A percentile compares a stretch with the other conserved stretches of the same genome.
These are phyloP conservation scores for Closterium sp. DNA, from an alignment of 139 green algal genomes.

Conservation along the genomic window DNA sequence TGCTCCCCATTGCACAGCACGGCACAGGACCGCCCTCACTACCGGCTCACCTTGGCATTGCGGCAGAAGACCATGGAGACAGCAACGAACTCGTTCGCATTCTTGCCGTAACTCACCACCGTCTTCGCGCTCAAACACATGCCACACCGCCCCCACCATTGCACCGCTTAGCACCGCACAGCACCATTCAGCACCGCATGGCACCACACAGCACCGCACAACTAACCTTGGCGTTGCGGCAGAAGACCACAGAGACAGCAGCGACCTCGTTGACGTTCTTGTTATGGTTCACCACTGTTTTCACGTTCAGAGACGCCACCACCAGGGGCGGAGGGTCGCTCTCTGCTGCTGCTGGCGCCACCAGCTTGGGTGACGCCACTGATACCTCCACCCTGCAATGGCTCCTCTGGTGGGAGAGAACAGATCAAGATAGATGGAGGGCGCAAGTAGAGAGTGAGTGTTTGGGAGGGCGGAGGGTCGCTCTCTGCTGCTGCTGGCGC, in stretches of 20 bases:
- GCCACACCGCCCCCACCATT: no score
- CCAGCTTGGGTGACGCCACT: slow-evolving; percentile 3
- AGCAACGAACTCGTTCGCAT: no score
- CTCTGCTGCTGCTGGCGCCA: background rate
- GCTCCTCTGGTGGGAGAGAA: slow-evolving; percentile 51
- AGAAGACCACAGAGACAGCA: slow-evolving; percentile 55
- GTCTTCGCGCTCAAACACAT: no score
- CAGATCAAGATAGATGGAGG: no score
- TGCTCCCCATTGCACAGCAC: no score
- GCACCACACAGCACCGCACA: background rate
- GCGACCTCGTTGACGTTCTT: slow-evolving; percentile 73
- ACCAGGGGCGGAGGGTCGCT: slow-evolving; percentile 71
- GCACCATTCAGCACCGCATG: no score
- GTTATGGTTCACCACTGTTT: slow-evolving; percentile 76
- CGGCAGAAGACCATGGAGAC: no score
- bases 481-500: background rate
- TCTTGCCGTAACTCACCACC: no score
- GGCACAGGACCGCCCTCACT: no score
- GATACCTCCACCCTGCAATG: slow-evolving; percentile 84
- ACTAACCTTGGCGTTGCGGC: slow-evolving; percentile 43
- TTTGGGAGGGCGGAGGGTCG: slow-evolving; percentile 62
- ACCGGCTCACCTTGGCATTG: no score
- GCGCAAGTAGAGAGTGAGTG: no score
- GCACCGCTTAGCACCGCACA: no score
- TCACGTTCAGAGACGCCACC: slow-evolving; percentile 84